A percentile compares a stretch with the other conserved stretches of the same genome.
These are phyloP conservation scores for Thamnidium elegans DNA, from an alignment of 192 early-diverging fungal genomes.

Conservation along the genomic window DNA sequence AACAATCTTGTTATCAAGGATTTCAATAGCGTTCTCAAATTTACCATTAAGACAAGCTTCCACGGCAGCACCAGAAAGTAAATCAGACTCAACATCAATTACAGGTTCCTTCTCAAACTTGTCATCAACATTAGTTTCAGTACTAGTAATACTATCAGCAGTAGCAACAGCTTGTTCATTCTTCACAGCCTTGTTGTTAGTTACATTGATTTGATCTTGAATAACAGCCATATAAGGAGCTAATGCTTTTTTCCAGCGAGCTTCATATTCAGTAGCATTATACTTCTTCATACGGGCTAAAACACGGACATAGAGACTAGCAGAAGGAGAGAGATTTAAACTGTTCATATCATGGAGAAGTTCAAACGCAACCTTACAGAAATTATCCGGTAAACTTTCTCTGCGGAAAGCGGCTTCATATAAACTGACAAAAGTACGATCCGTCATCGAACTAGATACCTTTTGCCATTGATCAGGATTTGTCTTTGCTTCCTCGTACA, in stretches of 20 bases:
- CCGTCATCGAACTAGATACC: not conserved
- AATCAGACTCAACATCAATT: conserved; percentile 16
- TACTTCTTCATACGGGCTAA: conserved; percentile 17
- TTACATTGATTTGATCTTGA: conserved; percentile 11
- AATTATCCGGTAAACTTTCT: not conserved
- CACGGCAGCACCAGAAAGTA: conserved; percentile 22
- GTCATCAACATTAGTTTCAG: not conserved
- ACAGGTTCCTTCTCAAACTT: not conserved
- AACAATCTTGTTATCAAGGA: conserved; percentile 29
- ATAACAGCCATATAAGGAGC: conserved; percentile 13
- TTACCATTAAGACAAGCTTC: conserved; percentile 19
- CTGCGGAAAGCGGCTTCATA: conserved; percentile 19
- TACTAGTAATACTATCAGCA: too few species aligned
- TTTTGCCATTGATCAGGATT: not conserved
- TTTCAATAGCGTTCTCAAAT: conserved; percentile 22
- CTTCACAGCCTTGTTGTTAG: not conserved
- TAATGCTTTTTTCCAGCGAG: conserved; percentile 20
- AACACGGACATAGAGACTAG: conserved; percentile 20
- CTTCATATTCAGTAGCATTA: not conserved
- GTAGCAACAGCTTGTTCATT: too few species aligned
- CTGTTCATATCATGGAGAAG: conserved; percentile 28
- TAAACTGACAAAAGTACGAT: conserved; percentile 6
- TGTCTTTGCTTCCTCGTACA: conserved; percentile 13
- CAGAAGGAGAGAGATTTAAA: conserved; percentile 7
- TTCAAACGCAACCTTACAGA: conserved; percentile 8